Percentiles rank a stretch among this genome's conserved stretches.
These are phyloP conservation scores for Vanrija sp. DNA, from an alignment of 1,284 basidiomycete genomes.

Conservation along the genomic window DNA sequence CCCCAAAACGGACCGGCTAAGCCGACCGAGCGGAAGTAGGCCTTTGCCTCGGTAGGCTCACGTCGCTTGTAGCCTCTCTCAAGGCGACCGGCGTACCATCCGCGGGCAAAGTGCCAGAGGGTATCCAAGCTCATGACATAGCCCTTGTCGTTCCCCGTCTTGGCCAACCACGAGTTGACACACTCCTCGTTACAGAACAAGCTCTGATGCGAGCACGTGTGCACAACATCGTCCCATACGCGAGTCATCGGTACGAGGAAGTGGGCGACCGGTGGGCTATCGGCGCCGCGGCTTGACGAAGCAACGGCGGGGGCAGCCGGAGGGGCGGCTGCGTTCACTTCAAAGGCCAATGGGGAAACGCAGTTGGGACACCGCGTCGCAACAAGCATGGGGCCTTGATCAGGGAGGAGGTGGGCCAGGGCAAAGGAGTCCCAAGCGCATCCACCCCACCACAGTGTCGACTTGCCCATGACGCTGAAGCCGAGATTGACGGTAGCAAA, in stretches of 20 bases:
- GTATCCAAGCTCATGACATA: slow-evolving; percentile 8
- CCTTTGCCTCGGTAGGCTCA: slow-evolving; percentile 5
- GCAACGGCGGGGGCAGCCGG: background rate
- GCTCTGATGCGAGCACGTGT: slow-evolving; percentile 7
- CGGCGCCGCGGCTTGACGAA: background rate
- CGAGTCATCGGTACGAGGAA: slow-evolving; percentile 4
- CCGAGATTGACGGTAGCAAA: slow-evolving; percentile 7
- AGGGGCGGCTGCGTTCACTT: background rate
- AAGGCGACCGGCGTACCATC: slow-evolving; percentile 8
- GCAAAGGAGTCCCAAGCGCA: slow-evolving; percentile 9
- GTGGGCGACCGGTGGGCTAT: background rate
- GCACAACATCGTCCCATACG: slow-evolving; percentile 10
- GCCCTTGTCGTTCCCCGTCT: background rate
- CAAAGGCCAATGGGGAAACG: background rate
- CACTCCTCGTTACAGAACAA: slow-evolving; percentile 3
- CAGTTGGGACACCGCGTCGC: slow-evolving; percentile 8
- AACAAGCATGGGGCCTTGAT: slow-evolving; percentile 1
- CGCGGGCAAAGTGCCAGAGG: slow-evolving; percentile 5
- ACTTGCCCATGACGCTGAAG: slow-evolving; percentile 8
- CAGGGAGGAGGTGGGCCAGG: background rate
- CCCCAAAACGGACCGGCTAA: slow-evolving; percentile 8
- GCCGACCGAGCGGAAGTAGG: slow-evolving; percentile 7
- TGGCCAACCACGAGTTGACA: slow-evolving; percentile 1
- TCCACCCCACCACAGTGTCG: slow-evolving; percentile 2
- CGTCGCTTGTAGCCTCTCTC: slow-evolving; percentile 2